Conservation (phyloP, 2,329 filamentous ascomycete species). For the Sordariomycetes sp. region DNA sequence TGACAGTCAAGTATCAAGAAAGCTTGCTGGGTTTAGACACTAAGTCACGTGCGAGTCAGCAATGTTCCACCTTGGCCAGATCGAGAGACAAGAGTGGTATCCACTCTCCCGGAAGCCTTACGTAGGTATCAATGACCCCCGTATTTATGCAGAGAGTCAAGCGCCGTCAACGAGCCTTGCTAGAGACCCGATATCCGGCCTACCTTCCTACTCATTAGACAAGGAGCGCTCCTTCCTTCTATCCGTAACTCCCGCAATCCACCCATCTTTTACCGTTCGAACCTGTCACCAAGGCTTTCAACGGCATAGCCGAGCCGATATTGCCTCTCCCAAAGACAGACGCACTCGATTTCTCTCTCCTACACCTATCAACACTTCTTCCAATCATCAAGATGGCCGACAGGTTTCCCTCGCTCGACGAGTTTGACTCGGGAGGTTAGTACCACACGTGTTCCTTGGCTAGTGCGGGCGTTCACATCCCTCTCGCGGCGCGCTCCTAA, state of each 20-base stretch:
- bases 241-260: neutral
- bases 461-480: neutral
- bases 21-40: neutral
- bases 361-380: neutral
- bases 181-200: neutral
- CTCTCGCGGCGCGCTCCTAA: constrained; percentile 1
- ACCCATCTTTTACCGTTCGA: neutral
- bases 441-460: neutral
- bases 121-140: neutral
- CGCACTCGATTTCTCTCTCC: neutral
- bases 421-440: constrained; percentile 55
- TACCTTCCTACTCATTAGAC: neutral
- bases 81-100: neutral
- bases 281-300: neutral
- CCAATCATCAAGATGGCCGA: constrained; percentile 46
- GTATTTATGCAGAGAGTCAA: neutral
- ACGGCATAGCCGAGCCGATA: neutral
- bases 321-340: neutral
- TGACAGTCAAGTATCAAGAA: neutral
- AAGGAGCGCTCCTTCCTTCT: neutral
- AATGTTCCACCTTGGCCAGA: neutral
- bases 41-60: neutral
- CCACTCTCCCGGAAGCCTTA: neutral
- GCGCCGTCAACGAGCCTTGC: neutral
- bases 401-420: constrained; percentile 66